A percentile compares a stretch with the other conserved stretches of the same genome.
Conservation (phyloP, 768 basidiomycete genomes). For the Chalciporus sphaerocephalus region DNA sequence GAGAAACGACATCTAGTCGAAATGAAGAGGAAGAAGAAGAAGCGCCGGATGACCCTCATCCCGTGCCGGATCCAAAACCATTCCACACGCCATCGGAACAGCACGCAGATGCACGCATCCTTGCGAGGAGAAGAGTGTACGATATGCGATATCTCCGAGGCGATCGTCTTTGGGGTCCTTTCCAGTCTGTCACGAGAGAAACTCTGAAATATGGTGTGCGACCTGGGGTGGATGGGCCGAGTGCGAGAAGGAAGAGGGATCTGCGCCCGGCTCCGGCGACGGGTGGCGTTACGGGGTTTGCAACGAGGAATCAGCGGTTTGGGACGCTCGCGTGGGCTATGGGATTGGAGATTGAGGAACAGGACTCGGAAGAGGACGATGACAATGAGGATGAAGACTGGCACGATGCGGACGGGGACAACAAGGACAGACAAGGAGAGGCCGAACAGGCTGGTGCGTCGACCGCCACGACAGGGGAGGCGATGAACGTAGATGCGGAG, state of each 20-base stretch:
- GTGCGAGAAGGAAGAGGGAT: neutral
- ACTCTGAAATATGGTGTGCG: neutral
- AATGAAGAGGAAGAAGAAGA: too few relatives aligned
- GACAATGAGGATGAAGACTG: conserved; percentile 23
- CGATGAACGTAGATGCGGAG: conserved; percentile 11
- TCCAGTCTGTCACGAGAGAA: conserved; percentile 13
- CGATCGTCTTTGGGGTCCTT: conserved; percentile 30
- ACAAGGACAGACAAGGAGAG: too few relatives aligned
- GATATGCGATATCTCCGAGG: conserved; percentile 29
- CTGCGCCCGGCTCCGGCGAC: too few relatives aligned
- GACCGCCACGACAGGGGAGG: neutral
- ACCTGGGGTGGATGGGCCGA: neutral
- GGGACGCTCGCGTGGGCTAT: conserved; percentile 18
- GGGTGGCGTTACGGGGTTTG: neutral
- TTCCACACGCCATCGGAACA: conserved; percentile 19
- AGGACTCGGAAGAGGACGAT: conserved; percentile 10
- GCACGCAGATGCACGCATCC: conserved; percentile 22
- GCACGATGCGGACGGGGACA: conserved; percentile 6
- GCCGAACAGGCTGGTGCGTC: neutral
- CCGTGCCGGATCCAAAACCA: too few relatives aligned
- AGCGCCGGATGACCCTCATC: neutral
- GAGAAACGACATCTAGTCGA: neutral
- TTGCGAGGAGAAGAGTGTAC: conserved; percentile 28
- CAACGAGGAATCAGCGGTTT: neutral
- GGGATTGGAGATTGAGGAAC: conserved; percentile 9